Conservation (phyloP, 768 basidiomycete genomes). For the Boletus edulis region DNA sequence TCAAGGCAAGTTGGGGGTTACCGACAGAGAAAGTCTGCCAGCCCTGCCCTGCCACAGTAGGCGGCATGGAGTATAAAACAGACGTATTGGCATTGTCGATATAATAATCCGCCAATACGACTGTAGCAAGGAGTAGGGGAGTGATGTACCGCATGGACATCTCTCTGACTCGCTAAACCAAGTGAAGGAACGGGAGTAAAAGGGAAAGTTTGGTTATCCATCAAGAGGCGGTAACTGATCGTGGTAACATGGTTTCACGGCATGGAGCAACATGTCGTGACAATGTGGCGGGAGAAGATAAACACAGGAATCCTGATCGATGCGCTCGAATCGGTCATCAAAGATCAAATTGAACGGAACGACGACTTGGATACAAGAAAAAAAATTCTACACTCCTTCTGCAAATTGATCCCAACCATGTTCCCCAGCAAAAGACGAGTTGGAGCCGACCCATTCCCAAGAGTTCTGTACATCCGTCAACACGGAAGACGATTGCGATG, state of each 20-base stretch:
- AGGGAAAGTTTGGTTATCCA: not conserved
- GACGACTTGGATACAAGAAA: not conserved
- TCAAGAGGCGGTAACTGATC: not conserved
- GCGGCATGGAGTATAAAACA: slow-evolving; percentile 15
- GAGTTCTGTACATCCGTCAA: slow-evolving; percentile 6
- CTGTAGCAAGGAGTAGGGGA: slow-evolving; percentile 11
- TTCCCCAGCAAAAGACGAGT: slow-evolving; percentile 17
- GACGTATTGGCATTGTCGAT: slow-evolving; percentile 25
- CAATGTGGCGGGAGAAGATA: not conserved
- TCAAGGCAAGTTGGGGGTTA: not conserved
- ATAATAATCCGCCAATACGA: slow-evolving; percentile 20
- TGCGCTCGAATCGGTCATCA: not conserved
- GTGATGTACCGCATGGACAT: slow-evolving; percentile 5
- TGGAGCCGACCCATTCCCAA: slow-evolving; percentile 17
- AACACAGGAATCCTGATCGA: slow-evolving; percentile 4
- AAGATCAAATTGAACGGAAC: too few relatives aligned
- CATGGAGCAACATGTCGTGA: too few relatives aligned
- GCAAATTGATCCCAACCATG: not conserved
- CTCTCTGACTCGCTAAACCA: not conserved
- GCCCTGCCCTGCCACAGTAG: slow-evolving; percentile 6
- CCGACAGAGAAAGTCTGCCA: slow-evolving; percentile 12
- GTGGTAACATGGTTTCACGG: not conserved
- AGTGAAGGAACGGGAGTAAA: not conserved
- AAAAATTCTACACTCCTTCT: not conserved
- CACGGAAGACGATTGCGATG: not conserved